A percentile compares a stretch with the other conserved stretches of the same genome.
Evolutionary conservation across 805 yeast species (phyloP).

Genomic region (Teunomyces stri): DNA sequence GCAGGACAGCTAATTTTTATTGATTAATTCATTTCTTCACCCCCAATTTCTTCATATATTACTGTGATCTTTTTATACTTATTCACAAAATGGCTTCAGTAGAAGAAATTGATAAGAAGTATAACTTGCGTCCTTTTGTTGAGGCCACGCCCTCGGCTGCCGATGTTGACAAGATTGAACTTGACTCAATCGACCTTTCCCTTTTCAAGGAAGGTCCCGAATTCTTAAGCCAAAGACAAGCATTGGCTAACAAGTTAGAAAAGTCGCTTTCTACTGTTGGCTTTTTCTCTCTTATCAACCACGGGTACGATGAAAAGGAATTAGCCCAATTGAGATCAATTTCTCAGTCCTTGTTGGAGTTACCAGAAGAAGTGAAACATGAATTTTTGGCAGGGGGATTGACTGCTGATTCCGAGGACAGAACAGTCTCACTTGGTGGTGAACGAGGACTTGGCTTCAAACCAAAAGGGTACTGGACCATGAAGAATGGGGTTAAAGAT

Average conservation of each 20-base stretch:
- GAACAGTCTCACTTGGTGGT: slow-evolving; percentile 24
- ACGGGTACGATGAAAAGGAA: slow-evolving; percentile 34
- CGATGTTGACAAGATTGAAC: slow-evolving; percentile 20
- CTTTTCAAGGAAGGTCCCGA: slow-evolving; percentile 36
- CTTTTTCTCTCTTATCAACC: slow-evolving; percentile 42
- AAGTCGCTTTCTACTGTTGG: slow-evolving; percentile 42
- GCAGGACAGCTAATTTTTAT: too few relatives aligned
- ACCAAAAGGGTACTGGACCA: slow-evolving; percentile 30
- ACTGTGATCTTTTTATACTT: neutral
- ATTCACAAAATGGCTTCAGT: neutral
- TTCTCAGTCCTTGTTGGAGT: slow-evolving; percentile 40
- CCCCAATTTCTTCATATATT: neutral
- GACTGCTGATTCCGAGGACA: slow-evolving; percentile 26
- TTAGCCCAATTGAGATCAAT: slow-evolving; percentile 37
- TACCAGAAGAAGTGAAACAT: slow-evolving; percentile 39
- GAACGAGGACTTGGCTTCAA: slow-evolving; percentile 31
- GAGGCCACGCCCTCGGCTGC: slow-evolving; percentile 23
- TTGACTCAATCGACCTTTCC: slow-evolving; percentile 36
- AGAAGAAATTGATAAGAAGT: slow-evolving; percentile 17
- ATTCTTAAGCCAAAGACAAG: slow-evolving; percentile 23
- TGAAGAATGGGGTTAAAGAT: slow-evolving; percentile 28
- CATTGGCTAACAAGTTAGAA: slow-evolving; percentile 38
- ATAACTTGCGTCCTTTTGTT: slow-evolving; percentile 29
- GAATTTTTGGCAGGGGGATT: slow-evolving; percentile 40
- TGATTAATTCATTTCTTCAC: neutral